Evolutionary conservation across 305 asterid genomes (phyloP).

Genomic region (Fraxinus platypoda): DNA sequence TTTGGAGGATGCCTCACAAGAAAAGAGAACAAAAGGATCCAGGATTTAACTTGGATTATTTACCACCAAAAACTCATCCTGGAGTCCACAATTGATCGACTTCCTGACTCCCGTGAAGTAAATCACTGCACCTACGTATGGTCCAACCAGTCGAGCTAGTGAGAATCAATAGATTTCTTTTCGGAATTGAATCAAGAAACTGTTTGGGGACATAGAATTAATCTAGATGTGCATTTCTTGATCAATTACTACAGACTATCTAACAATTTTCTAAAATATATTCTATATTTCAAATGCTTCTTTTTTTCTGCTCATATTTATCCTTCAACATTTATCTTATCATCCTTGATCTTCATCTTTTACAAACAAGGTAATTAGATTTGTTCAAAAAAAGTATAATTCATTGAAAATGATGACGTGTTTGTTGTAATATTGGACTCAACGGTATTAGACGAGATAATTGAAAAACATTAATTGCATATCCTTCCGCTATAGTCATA

Average conservation of each 20-base stretch:
- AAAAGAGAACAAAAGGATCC: conserved; percentile 29
- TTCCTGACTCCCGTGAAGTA: not conserved
- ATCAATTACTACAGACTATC: not conserved
- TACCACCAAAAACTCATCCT: conserved; percentile 49
- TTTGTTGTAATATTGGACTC: not conserved
- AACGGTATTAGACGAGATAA: not conserved
- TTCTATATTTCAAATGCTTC: not conserved
- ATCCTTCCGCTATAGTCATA: too few relatives aligned
- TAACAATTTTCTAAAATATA: not conserved
- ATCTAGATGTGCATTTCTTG: not conserved
- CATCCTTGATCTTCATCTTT: not conserved
- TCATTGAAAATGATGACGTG: not conserved
- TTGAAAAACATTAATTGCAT: not conserved
- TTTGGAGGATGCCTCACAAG: conserved; percentile 33
- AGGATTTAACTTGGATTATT: conserved; percentile 45
- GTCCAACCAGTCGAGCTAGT: not conserved
- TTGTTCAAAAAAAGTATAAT: not conserved
- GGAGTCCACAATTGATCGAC: conserved; percentile 25
- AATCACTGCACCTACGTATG: not conserved
- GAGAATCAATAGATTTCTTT: not conserved
- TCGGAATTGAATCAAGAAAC: not conserved
- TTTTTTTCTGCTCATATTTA: not conserved
- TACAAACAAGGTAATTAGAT: too few relatives aligned
- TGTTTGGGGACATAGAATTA: not conserved
- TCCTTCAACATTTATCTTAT: not conserved